A percentile compares a stretch with the other conserved stretches of the same genome.
Conservation (phyloP, 1,284 basidiomycete genomes). For the Apiotrichum brassicae region DNA sequence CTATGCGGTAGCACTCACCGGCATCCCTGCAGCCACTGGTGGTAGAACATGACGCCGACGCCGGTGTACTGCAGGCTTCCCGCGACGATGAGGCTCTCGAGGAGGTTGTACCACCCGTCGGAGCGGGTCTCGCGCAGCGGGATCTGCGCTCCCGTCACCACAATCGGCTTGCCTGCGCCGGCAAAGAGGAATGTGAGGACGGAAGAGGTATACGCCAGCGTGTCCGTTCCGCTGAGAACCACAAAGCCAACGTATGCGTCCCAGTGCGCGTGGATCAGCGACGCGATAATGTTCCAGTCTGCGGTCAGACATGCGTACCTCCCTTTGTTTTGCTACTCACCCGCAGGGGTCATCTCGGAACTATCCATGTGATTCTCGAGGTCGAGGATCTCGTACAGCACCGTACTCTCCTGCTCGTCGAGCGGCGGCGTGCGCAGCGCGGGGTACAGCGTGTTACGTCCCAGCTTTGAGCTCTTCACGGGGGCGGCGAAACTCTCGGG, state of each 20-base stretch:
- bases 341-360: slow-evolving; percentile 41
- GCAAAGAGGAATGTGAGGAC: slow-evolving; percentile 42
- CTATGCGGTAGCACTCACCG: slow-evolving; percentile 18
- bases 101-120: slow-evolving; percentile 43
- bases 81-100: slow-evolving; percentile 39
- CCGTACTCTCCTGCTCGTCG: slow-evolving; percentile 29
- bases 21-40: slow-evolving; percentile 33
- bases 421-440: slow-evolving; percentile 34
- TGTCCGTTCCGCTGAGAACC: slow-evolving; percentile 42
- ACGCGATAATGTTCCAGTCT: slow-evolving; percentile 45
- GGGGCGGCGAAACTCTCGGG: slow-evolving; percentile 3
- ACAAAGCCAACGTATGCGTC: slow-evolving; percentile 41
- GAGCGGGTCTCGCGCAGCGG: slow-evolving; percentile 37
- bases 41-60: slow-evolving; percentile 41
- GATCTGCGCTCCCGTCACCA: slow-evolving; percentile 43
- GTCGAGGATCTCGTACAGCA: slow-evolving; percentile 43
- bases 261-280: slow-evolving; percentile 38
- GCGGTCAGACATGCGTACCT: too few species aligned
- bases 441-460: slow-evolving; percentile 33
- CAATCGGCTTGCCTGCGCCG: slow-evolving; percentile 40
- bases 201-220: slow-evolving; percentile 41
- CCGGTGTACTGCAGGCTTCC: slow-evolving; percentile 39
- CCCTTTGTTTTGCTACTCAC: slow-evolving; percentile 31
- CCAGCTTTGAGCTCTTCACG: slow-evolving; percentile 11
- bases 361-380: slow-evolving; percentile 43